These are phyloP conservation scores for Pestalotiopsis sp. DNA, from an alignment of 2,329 filamentous ascomycete species.

Conservation along the genomic window DNA sequence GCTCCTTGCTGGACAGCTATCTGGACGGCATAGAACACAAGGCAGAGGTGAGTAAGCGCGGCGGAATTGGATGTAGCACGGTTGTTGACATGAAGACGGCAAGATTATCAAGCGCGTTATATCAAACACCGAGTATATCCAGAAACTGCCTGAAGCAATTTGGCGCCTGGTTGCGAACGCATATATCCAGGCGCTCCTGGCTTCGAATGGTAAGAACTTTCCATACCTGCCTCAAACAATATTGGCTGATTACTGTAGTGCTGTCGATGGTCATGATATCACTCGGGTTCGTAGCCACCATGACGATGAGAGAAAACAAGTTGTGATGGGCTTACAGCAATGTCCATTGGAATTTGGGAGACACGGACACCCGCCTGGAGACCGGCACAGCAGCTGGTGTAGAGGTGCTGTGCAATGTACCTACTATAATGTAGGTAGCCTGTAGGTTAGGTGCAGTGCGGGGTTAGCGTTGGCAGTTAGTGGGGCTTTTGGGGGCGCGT, in stretches of 20 bases:
- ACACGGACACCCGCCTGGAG: too few species aligned
- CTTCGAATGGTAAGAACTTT: not conserved
- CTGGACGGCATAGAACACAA: not conserved
- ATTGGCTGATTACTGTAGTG: not conserved
- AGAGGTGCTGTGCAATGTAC: too few species aligned
- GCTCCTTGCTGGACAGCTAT: not conserved
- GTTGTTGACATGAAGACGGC: not conserved
- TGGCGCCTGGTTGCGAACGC: not conserved
- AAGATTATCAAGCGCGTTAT: not conserved
- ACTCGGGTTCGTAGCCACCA: not conserved
- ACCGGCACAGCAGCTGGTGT: too few species aligned
- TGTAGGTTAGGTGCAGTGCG: too few species aligned
- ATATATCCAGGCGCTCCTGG: not conserved
- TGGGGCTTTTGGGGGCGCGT: too few species aligned
- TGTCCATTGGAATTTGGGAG: not conserved
- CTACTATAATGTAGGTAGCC: too few species aligned
- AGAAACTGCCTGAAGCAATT: not conserved
- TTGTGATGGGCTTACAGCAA: not conserved
- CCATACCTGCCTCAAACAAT: not conserved
- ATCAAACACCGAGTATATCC: not conserved
- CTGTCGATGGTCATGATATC: not conserved
- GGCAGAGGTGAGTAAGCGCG: not conserved
- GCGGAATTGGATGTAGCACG: not conserved
- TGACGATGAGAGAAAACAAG: not conserved
- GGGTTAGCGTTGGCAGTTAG: too few species aligned